Evolutionary conservation across 148 eudicot genomes (phyloP), one percentile per base, ranked within the genome.

Genomic region (Rhododendron mucronatum): DNA sequence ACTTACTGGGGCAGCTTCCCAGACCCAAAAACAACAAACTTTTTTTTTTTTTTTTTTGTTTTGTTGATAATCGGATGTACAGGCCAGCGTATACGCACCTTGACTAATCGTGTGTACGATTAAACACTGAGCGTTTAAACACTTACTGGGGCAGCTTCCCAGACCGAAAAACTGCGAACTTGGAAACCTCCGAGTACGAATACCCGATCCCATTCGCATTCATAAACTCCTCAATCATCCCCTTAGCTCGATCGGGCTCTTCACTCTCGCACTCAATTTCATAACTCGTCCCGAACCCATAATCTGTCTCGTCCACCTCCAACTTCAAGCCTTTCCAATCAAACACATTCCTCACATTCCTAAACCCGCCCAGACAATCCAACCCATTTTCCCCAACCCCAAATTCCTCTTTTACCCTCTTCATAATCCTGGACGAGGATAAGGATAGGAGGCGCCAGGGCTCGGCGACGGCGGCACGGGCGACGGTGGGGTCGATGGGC

Each of bases 331-430:
- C 94, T 14, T 91, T 89, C 94, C 93, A 94, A 33, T 91, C 90
- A 51, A 87, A 89, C 85, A 94, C 91, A 23, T 86, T 86, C 85
- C 96, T 94, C 88, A 93, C 96, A 83, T 94, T 94, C 86, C 88
- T 93, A 41, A 94, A 94, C 88, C 96, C 95, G 3, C 96, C 96
- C 84, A 94, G 82, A 86, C 94, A 92, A 37, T 91, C 89, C 81
- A 92, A 59, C 39, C 87, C 89, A 26, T 47, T 39, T 7, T 51
- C 88, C 30, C 83, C 90, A 51, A 87, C n/a, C 55, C 84, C 75
- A 84, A 74, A 90, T 74, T 91, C 91, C 47, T 91, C 89, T 75
- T 14, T 91, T 71, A 91, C 89, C 82, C 91, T 91, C 51, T 83
- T 83, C 74, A 92, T 61, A 0, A 94, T 84, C 51, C 74, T 59